Base-by-base conservation (phyloP, 108 stramenopile species). In the Conticribra weissflogii region DNA sequence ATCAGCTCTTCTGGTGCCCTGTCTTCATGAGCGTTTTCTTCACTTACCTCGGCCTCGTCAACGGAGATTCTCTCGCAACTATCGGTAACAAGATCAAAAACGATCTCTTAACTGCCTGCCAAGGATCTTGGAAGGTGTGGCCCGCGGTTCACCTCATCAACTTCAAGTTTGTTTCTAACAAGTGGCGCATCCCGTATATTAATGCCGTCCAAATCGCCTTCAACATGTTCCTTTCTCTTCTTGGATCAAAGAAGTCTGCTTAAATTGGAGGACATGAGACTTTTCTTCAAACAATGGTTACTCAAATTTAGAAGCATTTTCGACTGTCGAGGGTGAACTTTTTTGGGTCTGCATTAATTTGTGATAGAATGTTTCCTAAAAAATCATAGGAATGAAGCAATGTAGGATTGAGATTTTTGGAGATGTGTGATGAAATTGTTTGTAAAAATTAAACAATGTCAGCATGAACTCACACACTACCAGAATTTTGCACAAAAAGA, bases 101-200 rank as follows among this genome's bases (percentile, higher is more conserved):
- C 28, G 98, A 98, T 68, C 83, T 98, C 9, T 68, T 95, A 48
- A 84, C 95, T 34, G 98, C 97, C 5, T 95, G 94, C 79, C 96
- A 96, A 82, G 98, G 97, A 66, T 95, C 93, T 1, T 97, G 97
- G 98, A 96, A 96, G 88, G 94, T 96, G 54, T 98, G 98, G 98
- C 96, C 97, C 33, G 67, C 94, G 55, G 98, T 97, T 19, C 98
- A 98, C 81, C 85, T 93, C 45, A 83, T 98, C 76, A 98, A 98
- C 92, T 98, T 98, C 85, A 90, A 86, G 80, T 98, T 97, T 70
- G 89, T 97, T 51, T 94, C 96, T 56, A 93, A 87, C 76, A 94
- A 97, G 83, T 92, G 95, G 86, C 88, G 97, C 74, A 88, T 97
- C 48, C 86, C 97, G 67, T 98, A 97, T 84, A 95, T 98, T 92